These are phyloP conservation scores for Pouteria glomerata DNA, from an alignment of 148 eudicot species.

Conservation along the genomic window DNA sequence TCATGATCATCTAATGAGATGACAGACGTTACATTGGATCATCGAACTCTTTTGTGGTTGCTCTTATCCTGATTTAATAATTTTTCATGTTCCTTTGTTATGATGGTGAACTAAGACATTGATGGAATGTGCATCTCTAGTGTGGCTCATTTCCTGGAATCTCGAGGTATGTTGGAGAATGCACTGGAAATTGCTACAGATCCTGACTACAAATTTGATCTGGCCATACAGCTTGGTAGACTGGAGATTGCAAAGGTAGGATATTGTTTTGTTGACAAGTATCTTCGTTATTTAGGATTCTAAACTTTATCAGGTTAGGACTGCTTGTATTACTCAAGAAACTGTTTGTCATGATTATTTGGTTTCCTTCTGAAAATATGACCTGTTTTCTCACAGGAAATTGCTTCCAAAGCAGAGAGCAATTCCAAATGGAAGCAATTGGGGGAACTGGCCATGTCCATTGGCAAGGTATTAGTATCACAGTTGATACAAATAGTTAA, in stretches of 20 bases:
- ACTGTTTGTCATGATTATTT: background rate
- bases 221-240: conserved; percentile 85
- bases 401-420: conserved; percentile 76
- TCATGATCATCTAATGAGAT: background rate
- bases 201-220: conserved; percentile 91
- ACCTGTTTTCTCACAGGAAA: conserved; percentile 51
- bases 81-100: background rate
- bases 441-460: conserved; percentile 94
- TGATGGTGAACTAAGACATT: background rate
- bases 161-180: conserved; percentile 84
- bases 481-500: background rate
- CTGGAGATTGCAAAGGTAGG: conserved; percentile 73
- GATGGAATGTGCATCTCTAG: conserved; percentile 21
- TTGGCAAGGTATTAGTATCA: conserved; percentile 58
- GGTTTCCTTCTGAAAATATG: background rate
- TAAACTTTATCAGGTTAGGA: background rate
- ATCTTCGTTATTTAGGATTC: background rate
- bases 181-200: conserved; percentile 96
- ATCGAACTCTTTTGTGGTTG: background rate
- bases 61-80: too few relatives aligned
- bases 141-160: conserved; percentile 91
- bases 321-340: background rate
- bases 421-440: conserved; percentile 96
- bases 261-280: background rate
- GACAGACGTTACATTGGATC: background rate